These are phyloP conservation scores for Plasmodium falciparum DNA, from an alignment of 169 alveolate species.

Conservation along the genomic window DNA sequence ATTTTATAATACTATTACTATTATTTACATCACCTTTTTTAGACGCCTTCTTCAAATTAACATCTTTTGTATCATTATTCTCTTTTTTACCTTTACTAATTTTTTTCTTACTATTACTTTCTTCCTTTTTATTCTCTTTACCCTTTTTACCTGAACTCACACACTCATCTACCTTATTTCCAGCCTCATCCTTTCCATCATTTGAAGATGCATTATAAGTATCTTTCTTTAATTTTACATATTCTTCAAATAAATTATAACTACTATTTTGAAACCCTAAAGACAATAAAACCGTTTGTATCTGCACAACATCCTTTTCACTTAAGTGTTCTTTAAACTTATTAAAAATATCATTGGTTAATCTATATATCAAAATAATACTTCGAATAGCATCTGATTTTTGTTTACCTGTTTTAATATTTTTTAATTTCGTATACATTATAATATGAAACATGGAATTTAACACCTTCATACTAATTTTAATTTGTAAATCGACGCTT, in stretches of 20 bases:
- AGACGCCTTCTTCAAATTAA: slow-evolving; percentile 10
- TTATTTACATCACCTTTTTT: slow-evolving; percentile 72
- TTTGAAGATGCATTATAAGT: slow-evolving; percentile 9
- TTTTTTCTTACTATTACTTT: slow-evolving; percentile 13
- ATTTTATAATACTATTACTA: slow-evolving; percentile 7
- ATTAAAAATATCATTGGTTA: slow-evolving; percentile 70
- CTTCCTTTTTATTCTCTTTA: slow-evolving; percentile 23
- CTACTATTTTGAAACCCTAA: slow-evolving; percentile 81
- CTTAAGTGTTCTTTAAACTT: slow-evolving; percentile 52
- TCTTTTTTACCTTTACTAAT: slow-evolving; percentile 28
- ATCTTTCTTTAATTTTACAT: slow-evolving; percentile 79
- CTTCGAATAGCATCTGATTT: slow-evolving; percentile 72
- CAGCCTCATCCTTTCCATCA: slow-evolving; percentile 14
- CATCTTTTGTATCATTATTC: slow-evolving; percentile 52
- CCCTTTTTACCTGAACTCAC: slow-evolving; percentile 25
- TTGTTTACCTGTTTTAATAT: slow-evolving; percentile 55
- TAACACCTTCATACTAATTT: slow-evolving; percentile 59
- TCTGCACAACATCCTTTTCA: slow-evolving; percentile 68
- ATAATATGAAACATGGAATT: slow-evolving; percentile 52
- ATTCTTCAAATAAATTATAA: slow-evolving; percentile 82
- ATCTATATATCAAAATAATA: slow-evolving; percentile 50
- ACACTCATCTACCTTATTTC: slow-evolving; percentile 3
- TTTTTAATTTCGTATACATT: slow-evolving; percentile 71
- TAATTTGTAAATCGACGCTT: slow-evolving; percentile 50
- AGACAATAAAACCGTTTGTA: slow-evolving; percentile 75